Evolutionary conservation across 2,329 filamentous ascomycete species (phyloP), one percentile per base, ranked within the genome.

Genomic region (Berkeleyomyces rouxiae): DNA sequence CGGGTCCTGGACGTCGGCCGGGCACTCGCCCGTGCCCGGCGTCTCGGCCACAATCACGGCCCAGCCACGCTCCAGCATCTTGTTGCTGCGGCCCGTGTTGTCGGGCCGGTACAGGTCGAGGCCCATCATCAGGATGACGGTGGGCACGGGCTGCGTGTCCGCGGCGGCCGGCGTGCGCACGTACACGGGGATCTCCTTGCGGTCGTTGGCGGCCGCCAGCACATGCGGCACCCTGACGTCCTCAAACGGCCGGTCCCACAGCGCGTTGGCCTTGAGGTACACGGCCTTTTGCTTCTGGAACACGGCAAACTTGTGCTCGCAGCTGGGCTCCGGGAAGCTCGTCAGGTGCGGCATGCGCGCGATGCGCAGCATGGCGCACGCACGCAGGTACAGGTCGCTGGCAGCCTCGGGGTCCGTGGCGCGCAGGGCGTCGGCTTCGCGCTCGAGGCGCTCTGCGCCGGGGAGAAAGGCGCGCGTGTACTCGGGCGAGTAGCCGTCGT

Each of bases 291-390:
- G 85, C 62, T 77, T 73, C 67, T 78, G 74, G 81, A 85, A 90
- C 1, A 85, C 85, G 37, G 77, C 70, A 66, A 81, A 79, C 71
- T 90, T 84, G 58, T 72, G 70, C 1, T 71, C 70, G 51, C 74
- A 74, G 67, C 68, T 76, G 47, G 74, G 65, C 1, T 64, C 59
- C 0, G 77, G 76, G 59, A 71, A 74, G 3, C 69, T 66, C 2
- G 74, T 71, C 66, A 80, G 74, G 67, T 80, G 79, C 3, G 87
- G 86, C 69, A 90, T 90, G 13, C 87, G 79, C 0, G 84, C 79
- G 67, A 90, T 89, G 61, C 87, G 80, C 71, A 87, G 85, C n/a
- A 90, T 77, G 36, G 84, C 82, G 31, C 85, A 86, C 4, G 84
- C 84, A 31, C 86, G 82, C n/a, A 88, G 77, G 71, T 84, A 88